Conservation (phyloP, 2,329 filamentous ascomycete genomes). For the Penicillium sp. region DNA sequence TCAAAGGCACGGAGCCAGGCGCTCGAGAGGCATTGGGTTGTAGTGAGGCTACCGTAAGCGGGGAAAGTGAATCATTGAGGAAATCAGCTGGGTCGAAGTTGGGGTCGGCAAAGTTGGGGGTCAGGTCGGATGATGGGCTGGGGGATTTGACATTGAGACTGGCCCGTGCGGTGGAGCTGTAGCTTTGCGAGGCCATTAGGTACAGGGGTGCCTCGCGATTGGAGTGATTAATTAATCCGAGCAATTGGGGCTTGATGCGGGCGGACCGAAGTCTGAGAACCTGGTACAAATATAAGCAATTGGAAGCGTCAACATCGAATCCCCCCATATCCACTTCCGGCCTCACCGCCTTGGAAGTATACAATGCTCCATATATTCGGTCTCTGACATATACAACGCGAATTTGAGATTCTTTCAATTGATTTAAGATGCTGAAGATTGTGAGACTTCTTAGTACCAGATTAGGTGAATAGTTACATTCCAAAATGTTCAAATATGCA, state of each 20-base stretch:
- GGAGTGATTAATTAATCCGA: not conserved
- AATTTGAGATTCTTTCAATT: not conserved
- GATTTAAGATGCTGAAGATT: too few relatives aligned
- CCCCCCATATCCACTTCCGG: not conserved
- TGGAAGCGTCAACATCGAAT: not conserved
- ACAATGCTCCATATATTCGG: not conserved
- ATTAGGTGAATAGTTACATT: too few relatives aligned
- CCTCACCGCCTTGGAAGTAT: not conserved
- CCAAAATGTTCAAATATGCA: not conserved
- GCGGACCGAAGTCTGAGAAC: not conserved
- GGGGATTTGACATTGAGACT: constrained; percentile 14
- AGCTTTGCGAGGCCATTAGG: constrained; percentile 15
- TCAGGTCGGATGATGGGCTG: constrained; percentile 33
- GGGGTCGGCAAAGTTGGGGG: constrained; percentile 72
- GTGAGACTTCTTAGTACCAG: too few relatives aligned
- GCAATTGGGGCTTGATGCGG: not conserved
- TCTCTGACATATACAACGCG: not conserved
- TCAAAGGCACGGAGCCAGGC: constrained; percentile 58
- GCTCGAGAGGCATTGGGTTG: constrained; percentile 40
- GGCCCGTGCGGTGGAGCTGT: constrained; percentile 22
- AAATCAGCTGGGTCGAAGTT: constrained; percentile 82
- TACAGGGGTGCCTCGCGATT: not conserved
- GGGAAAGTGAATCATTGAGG: constrained; percentile 75
- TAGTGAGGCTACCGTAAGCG: constrained; percentile 56
- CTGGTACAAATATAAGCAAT: not conserved